Base-by-base conservation (phyloP, 2,329 filamentous ascomycete species). In the Fusarium liriodendri region DNA sequence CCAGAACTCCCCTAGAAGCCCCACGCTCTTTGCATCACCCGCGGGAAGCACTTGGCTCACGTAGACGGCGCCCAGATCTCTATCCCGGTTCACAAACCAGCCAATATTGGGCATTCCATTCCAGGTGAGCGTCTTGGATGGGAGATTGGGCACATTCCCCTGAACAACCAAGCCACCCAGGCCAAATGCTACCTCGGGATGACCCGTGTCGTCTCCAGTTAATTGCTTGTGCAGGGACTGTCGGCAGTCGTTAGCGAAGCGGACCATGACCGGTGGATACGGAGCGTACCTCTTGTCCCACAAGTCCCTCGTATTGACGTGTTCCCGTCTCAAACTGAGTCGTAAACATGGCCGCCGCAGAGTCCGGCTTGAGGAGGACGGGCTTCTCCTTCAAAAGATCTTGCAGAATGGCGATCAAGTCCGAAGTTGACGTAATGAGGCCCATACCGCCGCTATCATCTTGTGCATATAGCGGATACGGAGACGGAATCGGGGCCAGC, bases 101-200 rank as follows among this genome's bases (percentile, higher is more conserved):
- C 65, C 60, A 33, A 67, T 67, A 25, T 67, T 67, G 11, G 65
- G 65, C 65, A 67, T 67, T 42, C 65, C 60, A 47, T 67, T 67
- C 65, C 65, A 67, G 6, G 65, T 57, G 22, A 67, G 35, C 27
- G 65, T 67, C n/a, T 52, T 52, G 22, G 38, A 52, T 6, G 65
- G 65, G 14, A 67, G 65, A 54, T 63, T 67, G 32, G 65, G 65
- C n/a, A 63, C 60, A 10, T 47, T 42, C 3, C 25, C 32, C 7
- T 40, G 52, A n/a, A 63, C 52, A 6, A 64, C 59, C 37, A 67
- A 33, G 14, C 65, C 60, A 7, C 64, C 64, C 11, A 66, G 37
- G 18, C 64, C 47, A 32, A 66, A 66, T 5, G 58, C 57, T 5
- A 66, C 42, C 29, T 20, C 35, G 11, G 64, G 47, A 16, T 20